Base-by-base conservation (phyloP, 768 basidiomycete genomes). In the Hebeloma cylindrosporum region DNA sequence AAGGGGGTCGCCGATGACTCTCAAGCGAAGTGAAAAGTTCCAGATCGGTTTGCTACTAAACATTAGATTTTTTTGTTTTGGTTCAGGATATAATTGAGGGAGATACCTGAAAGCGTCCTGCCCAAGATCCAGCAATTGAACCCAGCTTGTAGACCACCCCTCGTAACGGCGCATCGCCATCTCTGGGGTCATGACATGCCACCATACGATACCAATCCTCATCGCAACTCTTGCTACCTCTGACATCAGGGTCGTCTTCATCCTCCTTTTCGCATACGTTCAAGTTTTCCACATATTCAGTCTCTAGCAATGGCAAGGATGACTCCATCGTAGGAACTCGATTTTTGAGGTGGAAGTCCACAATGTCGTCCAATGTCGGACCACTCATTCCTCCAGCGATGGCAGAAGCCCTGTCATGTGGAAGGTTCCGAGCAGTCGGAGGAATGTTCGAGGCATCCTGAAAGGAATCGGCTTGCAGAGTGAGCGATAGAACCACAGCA, bases 131-230 rank as follows among this genome's bases (percentile, higher is more conserved):
- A 28, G 57, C 52, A 8, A 78, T 39, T 3, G 69, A 60, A 17
- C 78, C 79, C 16, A 65, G 61, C n/a, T 60, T 57, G 49, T 70
- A 77, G 16, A 77, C 65, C 2, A 61, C 50, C 16, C 73, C 72
- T 47, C 69, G 67, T 21, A 74, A 53, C 9, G 71, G 65, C n/a
- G 59, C 57, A 30, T 65, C 59, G 23, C 56, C 54, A 17, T 58
- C 51, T 58, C 63, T 68, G 3, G 67, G 61, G 39, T 74, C 63
- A 45, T 69, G 58, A 39, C 75, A 78, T 6, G 63, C 59, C 3
- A 71, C 72, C 17, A 74, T 51, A 26, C 77, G 70, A 50, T 62
- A 67, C 78, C 77, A 80, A 42, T 77, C 75, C 33, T 56, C 56
- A 51, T 80, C 79, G 47, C 72, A 67, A 16, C 48, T 52, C 27